These are phyloP conservation scores for Pseudogymnoascus sp. DNA, from an alignment of 2,329 filamentous ascomycete genomes.

Conservation along the genomic window DNA sequence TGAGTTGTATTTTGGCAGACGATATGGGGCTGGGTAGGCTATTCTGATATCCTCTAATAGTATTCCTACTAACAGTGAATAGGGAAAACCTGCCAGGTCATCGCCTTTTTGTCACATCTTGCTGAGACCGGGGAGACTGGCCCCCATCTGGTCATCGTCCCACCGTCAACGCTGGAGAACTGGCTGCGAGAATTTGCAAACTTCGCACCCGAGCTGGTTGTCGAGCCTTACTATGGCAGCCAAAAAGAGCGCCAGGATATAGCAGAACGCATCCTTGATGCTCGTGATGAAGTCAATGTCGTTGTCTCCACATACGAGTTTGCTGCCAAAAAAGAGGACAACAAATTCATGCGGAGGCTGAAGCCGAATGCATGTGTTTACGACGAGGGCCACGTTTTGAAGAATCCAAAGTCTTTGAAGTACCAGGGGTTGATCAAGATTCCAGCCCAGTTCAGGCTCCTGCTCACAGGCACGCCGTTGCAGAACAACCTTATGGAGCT, in stretches of 20 bases:
- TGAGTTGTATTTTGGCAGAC: slow-evolving; percentile 89
- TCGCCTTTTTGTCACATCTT: slow-evolving; percentile 81
- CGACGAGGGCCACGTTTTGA: slow-evolving; percentile 90
- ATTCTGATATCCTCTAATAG: not conserved
- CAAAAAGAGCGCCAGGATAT: slow-evolving; percentile 63
- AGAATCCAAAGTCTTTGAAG: slow-evolving; percentile 76
- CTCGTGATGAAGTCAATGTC: slow-evolving; percentile 62
- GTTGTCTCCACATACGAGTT: slow-evolving; percentile 69
- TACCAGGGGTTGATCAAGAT: slow-evolving; percentile 77
- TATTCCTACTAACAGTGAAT: not conserved
- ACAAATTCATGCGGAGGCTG: slow-evolving; percentile 55
- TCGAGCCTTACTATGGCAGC: slow-evolving; percentile 64
- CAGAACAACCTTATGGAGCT: slow-evolving; percentile 94
- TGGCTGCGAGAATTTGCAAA: slow-evolving; percentile 86
- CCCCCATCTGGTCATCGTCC: slow-evolving; percentile 81
- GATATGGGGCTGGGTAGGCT: slow-evolving; percentile 79
- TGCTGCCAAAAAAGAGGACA: slow-evolving; percentile 51
- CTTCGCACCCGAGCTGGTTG: slow-evolving; percentile 72
- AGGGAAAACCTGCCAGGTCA: slow-evolving; percentile 87
- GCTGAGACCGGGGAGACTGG: slow-evolving; percentile 62
- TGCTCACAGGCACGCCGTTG: slow-evolving; percentile 85
- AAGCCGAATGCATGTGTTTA: slow-evolving; percentile 60
- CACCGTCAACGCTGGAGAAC: slow-evolving; percentile 89
- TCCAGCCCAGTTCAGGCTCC: slow-evolving; percentile 71
- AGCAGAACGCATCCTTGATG: slow-evolving; percentile 57